phyloP scores from a whole-genome alignment of 2,329 filamentous ascomycete species.

The Penicillium psychrosexuale region DNA sequence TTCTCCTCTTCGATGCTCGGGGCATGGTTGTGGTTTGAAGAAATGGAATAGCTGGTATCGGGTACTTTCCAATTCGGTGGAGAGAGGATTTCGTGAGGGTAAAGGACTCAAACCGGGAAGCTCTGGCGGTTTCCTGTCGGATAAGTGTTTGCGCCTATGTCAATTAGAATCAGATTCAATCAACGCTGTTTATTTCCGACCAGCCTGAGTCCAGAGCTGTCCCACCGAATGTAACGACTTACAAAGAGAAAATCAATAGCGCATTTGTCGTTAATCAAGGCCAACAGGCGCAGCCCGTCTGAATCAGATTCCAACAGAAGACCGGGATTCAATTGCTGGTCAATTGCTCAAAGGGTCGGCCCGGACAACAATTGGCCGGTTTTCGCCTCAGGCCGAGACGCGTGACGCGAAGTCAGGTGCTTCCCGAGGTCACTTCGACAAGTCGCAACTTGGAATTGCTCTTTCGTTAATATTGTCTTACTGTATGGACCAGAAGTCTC shows the following conservation, averaged over 20 bases:
- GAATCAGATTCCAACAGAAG: neutral
- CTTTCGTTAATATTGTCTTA: neutral
- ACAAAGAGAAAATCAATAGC: neutral
- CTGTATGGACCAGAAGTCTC: neutral
- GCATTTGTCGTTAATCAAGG: neutral
- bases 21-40: conserved; percentile 25
- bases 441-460: neutral
- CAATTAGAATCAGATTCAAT: neutral
- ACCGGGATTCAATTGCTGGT: neutral
- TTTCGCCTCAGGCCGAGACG: conserved; percentile 29
- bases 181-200: conserved; percentile 1
- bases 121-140: neutral
- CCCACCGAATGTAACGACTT: neutral
- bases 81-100: neutral
- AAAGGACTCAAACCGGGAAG: neutral
- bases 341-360: conserved; percentile 3
- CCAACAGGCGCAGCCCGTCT: neutral
- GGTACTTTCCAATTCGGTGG: neutral
- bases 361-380: conserved; percentile 21
- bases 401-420: conserved; percentile 35
- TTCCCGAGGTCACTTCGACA: neutral
- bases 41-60: neutral
- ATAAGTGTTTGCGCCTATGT: conserved; percentile 1
- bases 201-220: conserved; percentile 5
- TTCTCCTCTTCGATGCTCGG: conserved; percentile 37